Evolutionary conservation across 495 filamentous ascomycete species (phyloP), one percentile per base, ranked within the genome.

Genomic region (Penicillium macrosclerotiorum): DNA sequence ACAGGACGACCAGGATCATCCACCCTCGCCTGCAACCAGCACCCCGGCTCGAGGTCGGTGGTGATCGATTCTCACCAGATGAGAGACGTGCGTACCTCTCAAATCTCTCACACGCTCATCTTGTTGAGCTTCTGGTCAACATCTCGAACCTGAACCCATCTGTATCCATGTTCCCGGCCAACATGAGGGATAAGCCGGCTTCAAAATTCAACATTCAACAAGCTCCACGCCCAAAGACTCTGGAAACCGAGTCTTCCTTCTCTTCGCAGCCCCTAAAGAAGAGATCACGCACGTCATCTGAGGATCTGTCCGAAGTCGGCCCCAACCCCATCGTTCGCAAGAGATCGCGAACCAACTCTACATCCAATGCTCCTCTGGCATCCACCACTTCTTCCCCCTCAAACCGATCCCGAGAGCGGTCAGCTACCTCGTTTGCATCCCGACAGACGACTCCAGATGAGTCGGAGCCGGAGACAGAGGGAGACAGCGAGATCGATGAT

Each of bases 31-130:
- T 45, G 23, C 34, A 45, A 24, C 13, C 26, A 36, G 23, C n/a
- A 4, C 19, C 37, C 3, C 25, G 9, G 1, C 38, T 29, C 34
- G 37, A 42, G 36, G 57, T 65, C 8, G 59, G 60, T 27, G 61
- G 57, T 5, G 43, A 54, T 13, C 30, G 33, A 3, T 69, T 64
- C 22, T 53, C 60, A 4, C 40, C 38, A 4, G 62, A 63, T 14
- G 58, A 71, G 26, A 59, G 64, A 52, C 70, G 72, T 12, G 61
- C 60, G n/a, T 77, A 73, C 36, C 52, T 76, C 8, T 66, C 65
- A 1, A 34, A 44, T 22, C 57, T 75, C 8, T 68, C 74, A 2
- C 70, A 72, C 43, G 58, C 62, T 8, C 31, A 55, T 5, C 57
- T 77, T 0, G 71, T 76, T 4, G 63, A 73, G 30, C 54, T 77